A percentile compares a stretch with the other conserved stretches of the same genome.
Conservation (phyloP, 176 grass and related monocot species). For the Metroxylon sagu region DNA sequence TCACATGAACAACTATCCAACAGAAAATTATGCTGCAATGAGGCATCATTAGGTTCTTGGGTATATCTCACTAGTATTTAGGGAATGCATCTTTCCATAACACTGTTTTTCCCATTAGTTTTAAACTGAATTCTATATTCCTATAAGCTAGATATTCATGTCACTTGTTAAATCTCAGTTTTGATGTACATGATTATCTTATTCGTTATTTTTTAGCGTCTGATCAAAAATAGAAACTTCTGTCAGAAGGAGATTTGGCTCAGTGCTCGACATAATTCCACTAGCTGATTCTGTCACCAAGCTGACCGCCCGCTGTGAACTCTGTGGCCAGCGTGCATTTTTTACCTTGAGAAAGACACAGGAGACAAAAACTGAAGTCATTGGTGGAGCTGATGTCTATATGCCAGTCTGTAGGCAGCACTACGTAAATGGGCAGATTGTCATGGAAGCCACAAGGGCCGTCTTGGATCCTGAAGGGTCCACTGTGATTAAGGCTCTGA, state of each 20-base stretch:
- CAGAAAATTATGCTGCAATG: background rate
- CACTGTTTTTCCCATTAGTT: too few species aligned
- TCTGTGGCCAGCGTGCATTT: conserved; percentile 56
- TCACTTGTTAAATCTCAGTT: too few species aligned
- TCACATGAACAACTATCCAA: too few species aligned
- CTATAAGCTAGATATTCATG: too few species aligned
- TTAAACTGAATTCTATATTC: too few species aligned
- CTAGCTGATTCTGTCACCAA: conserved; percentile 81
- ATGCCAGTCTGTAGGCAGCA: conserved; percentile 90
- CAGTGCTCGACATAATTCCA: conserved; percentile 83
- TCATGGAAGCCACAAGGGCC: conserved; percentile 51
- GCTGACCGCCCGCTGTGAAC: conserved; percentile 68
- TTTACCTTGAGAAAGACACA: conserved; percentile 87
- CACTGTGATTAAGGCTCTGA: conserved; percentile 18
- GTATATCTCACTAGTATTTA: too few species aligned
- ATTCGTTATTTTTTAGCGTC: background rate
- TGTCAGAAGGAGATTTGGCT: conserved; percentile 78
- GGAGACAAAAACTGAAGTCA: conserved; percentile 75
- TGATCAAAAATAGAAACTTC: background rate
- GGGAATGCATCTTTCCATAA: too few species aligned
- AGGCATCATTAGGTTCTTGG: background rate
- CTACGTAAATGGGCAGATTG: conserved; percentile 66
- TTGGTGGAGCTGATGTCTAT: conserved; percentile 83
- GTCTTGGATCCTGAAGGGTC: conserved; percentile 63
- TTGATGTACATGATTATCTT: too few species aligned